Percentiles rank a stretch among this genome's conserved stretches.
phyloP scores from a whole-genome alignment of 2,329 filamentous ascomycete species.

The Nemania bipapillata region DNA sequence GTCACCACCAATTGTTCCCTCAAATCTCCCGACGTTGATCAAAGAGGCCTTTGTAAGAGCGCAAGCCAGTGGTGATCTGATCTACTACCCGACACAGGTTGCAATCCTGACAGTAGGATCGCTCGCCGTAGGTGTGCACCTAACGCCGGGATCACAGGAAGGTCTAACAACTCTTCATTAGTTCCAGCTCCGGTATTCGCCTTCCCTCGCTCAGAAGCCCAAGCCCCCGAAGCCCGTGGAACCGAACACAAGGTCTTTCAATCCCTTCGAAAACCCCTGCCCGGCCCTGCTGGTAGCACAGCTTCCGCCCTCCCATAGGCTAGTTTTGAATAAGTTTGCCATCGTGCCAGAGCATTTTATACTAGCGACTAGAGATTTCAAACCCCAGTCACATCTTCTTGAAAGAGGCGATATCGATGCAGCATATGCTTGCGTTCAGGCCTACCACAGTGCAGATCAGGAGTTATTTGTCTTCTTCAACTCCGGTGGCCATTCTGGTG shows the following conservation, averaged over 20 bases:
- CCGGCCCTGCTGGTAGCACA: conserved; percentile 65
- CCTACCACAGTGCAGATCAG: conserved; percentile 56
- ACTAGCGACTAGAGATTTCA: conserved; percentile 71
- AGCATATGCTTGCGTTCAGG: conserved; percentile 69
- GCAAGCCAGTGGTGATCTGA: conserved; percentile 60
- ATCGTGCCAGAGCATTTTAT: conserved; percentile 78
- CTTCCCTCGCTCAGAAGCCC: conserved; percentile 74
- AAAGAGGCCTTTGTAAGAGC: conserved; percentile 62
- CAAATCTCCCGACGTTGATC: conserved; percentile 64
- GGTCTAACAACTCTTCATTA: conserved; percentile 55
- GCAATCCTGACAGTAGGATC: conserved; percentile 57
- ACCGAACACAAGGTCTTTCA: conserved; percentile 58
- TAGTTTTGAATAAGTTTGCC: conserved; percentile 81
- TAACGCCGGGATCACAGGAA: conserved; percentile 3
- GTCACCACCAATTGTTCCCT: conserved; percentile 56
- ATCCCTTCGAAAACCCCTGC: conserved; percentile 73
- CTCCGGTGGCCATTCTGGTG: conserved; percentile 73
- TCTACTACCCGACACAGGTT: conserved; percentile 66
- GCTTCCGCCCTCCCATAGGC: conserved; percentile 66
- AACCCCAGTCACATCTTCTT: conserved; percentile 72
- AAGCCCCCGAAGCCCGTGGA: conserved; percentile 58
- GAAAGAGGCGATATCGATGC: conserved; percentile 69
- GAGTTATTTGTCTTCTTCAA: conserved; percentile 76
- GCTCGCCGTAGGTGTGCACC: conserved; percentile 39
- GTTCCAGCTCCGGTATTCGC: conserved; percentile 80